A percentile compares a stretch with the other conserved stretches of the same genome.
Evolutionary conservation across 768 basidiomycete species (phyloP).

Genomic region (Suillus ampliporus): DNA sequence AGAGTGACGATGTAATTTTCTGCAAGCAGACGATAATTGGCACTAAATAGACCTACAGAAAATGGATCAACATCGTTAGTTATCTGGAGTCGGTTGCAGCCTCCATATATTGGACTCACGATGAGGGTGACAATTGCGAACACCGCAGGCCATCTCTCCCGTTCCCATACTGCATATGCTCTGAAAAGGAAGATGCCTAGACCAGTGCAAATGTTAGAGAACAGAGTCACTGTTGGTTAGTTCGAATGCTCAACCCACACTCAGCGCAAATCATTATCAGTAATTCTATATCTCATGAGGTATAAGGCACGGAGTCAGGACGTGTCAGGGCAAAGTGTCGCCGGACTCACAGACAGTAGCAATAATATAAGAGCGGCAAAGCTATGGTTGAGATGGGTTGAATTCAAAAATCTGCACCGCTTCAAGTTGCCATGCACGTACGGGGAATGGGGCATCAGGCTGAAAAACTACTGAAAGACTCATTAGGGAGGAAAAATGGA

Average conservation of each 20-base stretch:
- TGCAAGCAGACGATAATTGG: not conserved
- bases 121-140: not conserved
- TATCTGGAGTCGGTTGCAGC: too few species aligned
- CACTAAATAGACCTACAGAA: not conserved
- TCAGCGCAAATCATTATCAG: not conserved
- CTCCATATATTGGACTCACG: not conserved
- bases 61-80: not conserved
- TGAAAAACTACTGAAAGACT: not conserved
- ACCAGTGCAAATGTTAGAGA: not conserved
- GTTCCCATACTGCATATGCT: conserved; percentile 1
- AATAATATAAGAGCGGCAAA: conserved; percentile 1
- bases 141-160: not conserved
- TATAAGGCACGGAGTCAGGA: not conserved
- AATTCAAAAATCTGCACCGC: not conserved
- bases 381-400: not conserved
- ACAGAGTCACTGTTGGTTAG: too few species aligned
- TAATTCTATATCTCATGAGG: not conserved
- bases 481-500: not conserved
- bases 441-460: not conserved
- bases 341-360: not conserved
- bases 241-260: not conserved
- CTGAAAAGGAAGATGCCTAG: conserved; percentile 1
- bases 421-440: not conserved
- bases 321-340: too few species aligned
- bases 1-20: not conserved